Percentiles rank a stretch among this genome's conserved stretches.
These are phyloP conservation scores for Suillus luteus DNA, from an alignment of 768 basidiomycete species.

Conservation along the genomic window DNA sequence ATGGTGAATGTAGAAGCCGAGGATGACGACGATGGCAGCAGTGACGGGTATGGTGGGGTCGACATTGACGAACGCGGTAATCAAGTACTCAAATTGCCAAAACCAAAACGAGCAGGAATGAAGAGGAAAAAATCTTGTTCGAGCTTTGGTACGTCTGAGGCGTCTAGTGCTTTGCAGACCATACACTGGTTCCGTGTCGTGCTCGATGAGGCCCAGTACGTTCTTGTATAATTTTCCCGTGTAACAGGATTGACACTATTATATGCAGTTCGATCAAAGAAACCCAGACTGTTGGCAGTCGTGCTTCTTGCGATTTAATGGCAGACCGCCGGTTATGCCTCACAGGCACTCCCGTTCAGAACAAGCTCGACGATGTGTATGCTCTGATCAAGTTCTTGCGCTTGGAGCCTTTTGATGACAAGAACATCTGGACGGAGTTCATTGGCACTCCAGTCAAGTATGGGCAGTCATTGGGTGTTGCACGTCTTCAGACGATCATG, in stretches of 20 bases:
- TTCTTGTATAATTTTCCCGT: slow-evolving; percentile 21
- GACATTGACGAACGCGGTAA: slow-evolving; percentile 74
- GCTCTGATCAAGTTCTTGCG: slow-evolving; percentile 96
- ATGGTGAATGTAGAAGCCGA: slow-evolving; percentile 59
- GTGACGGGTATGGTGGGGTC: slow-evolving; percentile 59
- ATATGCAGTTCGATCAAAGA: slow-evolving; percentile 89
- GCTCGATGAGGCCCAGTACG: slow-evolving; percentile 93
- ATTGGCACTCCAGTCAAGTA: slow-evolving; percentile 93
- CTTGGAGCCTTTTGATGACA: slow-evolving; percentile 90
- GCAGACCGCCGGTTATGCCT: slow-evolving; percentile 92
- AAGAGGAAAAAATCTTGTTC: slow-evolving; percentile 62
- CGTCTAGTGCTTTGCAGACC: slow-evolving; percentile 84
- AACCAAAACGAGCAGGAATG: slow-evolving; percentile 66
- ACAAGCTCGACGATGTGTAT: slow-evolving; percentile 97
- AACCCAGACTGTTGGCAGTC: slow-evolving; percentile 88
- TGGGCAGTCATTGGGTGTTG: slow-evolving; percentile 86
- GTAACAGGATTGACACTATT: slow-evolving; percentile 5
- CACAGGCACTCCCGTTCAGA: slow-evolving; percentile 99
- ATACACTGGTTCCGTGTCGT: slow-evolving; percentile 97
- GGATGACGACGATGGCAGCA: slow-evolving; percentile 66
- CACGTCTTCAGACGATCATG: slow-evolving; percentile 96
- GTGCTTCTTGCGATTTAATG: slow-evolving; percentile 92
- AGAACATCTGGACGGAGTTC: slow-evolving; percentile 88
- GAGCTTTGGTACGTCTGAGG: slow-evolving; percentile 48
- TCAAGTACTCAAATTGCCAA: slow-evolving; percentile 56